A percentile compares a stretch with the other conserved stretches of the same genome.
Conservation (phyloP, 2,329 filamentous ascomycete species). For the Dothidotthia symphoricarpi region DNA sequence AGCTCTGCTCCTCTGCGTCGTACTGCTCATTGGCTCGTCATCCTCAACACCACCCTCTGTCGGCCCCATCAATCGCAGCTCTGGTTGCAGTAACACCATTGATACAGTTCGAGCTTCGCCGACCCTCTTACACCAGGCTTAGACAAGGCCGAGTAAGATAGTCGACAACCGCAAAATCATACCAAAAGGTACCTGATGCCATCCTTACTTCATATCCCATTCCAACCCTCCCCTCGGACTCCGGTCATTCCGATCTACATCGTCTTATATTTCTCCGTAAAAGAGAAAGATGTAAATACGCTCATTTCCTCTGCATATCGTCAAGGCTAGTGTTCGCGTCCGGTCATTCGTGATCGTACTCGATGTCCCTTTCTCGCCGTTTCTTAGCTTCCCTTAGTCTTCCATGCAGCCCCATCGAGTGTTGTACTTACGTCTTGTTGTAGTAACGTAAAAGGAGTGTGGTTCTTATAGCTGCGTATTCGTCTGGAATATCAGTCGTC, state of each 20-base stretch:
- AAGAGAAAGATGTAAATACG: too few species aligned
- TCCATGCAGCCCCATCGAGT: slow-evolving; percentile 30
- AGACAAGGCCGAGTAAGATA: too few species aligned
- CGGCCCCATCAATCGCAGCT: slow-evolving; percentile 17
- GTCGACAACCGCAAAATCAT: slow-evolving; percentile 4
- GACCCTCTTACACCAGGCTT: not conserved
- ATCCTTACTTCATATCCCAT: not conserved
- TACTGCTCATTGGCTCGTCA: slow-evolving; percentile 28
- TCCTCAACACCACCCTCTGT: slow-evolving; percentile 22
- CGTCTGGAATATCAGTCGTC: slow-evolving; percentile 19
- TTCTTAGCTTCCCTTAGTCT: slow-evolving; percentile 33
- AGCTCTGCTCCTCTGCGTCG: slow-evolving; percentile 30
- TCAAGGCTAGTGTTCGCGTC: slow-evolving; percentile 5
- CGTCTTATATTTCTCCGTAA: not conserved
- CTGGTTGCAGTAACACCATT: slow-evolving; percentile 6
- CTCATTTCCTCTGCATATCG: slow-evolving; percentile 7
- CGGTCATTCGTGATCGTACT: slow-evolving; percentile 14
- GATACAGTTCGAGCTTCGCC: slow-evolving; percentile 6
- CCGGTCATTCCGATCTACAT: not conserved
- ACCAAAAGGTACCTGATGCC: slow-evolving; percentile 12
- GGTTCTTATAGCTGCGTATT: slow-evolving; percentile 14
- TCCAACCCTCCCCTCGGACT: not conserved
- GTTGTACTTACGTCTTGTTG: too few species aligned
- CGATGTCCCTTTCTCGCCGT: slow-evolving; percentile 8
- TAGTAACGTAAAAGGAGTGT: slow-evolving; percentile 8